These are phyloP conservation scores for Chenopodium quinoa DNA, from an alignment of 148 eudicot species.

Conservation along the genomic window DNA sequence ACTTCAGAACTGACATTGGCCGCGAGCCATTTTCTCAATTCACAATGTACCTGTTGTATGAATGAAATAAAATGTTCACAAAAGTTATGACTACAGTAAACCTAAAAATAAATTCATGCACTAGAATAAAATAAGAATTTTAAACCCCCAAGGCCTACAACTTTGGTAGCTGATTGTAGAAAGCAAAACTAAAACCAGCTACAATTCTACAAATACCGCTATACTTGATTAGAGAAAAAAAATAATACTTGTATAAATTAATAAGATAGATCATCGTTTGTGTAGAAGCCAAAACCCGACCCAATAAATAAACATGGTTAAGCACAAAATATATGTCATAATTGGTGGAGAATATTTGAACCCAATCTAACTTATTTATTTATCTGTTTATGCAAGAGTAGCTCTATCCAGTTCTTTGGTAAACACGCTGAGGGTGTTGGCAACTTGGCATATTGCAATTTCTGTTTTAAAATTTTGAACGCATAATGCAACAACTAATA, in stretches of 20 bases:
- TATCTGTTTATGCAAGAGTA: not conserved
- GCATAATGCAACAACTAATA: too few species aligned
- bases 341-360: not conserved
- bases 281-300: not conserved
- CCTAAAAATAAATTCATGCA: not conserved
- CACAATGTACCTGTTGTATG: conserved; percentile 60
- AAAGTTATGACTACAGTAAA: not conserved
- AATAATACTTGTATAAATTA: too few species aligned
- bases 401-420: not conserved
- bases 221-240: not conserved
- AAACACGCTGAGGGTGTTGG: not conserved
- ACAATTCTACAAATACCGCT: not conserved
- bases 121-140: not conserved
- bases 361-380: not conserved
- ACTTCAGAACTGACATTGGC: conserved; percentile 62
- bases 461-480: not conserved
- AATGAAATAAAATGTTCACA: not conserved
- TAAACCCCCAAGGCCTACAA: not conserved
- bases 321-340: not conserved
- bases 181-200: not conserved
- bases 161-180: not conserved
- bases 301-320: not conserved
- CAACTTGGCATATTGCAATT: not conserved
- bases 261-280: not conserved
- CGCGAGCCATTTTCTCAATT: conserved; percentile 83